These are phyloP conservation scores for Grigorovia humatica DNA, from an alignment of 805 yeast species.

Conservation along the genomic window DNA sequence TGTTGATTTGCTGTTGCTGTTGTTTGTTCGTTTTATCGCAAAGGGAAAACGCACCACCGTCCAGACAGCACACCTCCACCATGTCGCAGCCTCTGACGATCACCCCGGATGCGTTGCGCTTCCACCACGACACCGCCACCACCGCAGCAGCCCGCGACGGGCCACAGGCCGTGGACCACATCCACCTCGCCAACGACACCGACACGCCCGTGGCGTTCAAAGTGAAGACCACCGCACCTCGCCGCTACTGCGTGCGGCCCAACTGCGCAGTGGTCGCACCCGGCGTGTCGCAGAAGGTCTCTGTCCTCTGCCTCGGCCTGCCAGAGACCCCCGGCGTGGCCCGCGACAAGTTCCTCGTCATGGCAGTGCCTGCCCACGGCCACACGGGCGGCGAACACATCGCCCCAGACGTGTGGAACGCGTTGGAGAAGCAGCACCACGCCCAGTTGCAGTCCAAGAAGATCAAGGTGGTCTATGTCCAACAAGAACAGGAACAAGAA, in stretches of 20 bases:
- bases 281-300: constrained; percentile 59
- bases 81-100: no score
- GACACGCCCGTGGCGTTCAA: constrained; percentile 68
- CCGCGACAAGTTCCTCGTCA: constrained; percentile 84
- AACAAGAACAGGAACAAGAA: background rate
- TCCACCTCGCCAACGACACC: constrained; percentile 44
- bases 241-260: constrained; percentile 90
- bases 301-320: constrained; percentile 76
- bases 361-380: constrained; percentile 65
- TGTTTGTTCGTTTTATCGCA: no score
- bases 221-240: constrained; percentile 97
- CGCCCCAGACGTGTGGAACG: constrained; percentile 65
- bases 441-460: constrained; percentile 48
- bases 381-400: constrained; percentile 44
- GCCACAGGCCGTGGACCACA: constrained; percentile 38
- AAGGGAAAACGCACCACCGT: no score
- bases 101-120: no score
- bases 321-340: constrained; percentile 55
- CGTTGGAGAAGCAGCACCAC: constrained; percentile 51
- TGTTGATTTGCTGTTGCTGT: no score
- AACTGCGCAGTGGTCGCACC: constrained; percentile 75
- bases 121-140: no score
- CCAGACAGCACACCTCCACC: no score
- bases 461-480: constrained; percentile 42
- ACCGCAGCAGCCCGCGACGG: no score